Base-by-base conservation (phyloP, 768 basidiomycete genomes). In the Leccinellum rugosiceps region DNA sequence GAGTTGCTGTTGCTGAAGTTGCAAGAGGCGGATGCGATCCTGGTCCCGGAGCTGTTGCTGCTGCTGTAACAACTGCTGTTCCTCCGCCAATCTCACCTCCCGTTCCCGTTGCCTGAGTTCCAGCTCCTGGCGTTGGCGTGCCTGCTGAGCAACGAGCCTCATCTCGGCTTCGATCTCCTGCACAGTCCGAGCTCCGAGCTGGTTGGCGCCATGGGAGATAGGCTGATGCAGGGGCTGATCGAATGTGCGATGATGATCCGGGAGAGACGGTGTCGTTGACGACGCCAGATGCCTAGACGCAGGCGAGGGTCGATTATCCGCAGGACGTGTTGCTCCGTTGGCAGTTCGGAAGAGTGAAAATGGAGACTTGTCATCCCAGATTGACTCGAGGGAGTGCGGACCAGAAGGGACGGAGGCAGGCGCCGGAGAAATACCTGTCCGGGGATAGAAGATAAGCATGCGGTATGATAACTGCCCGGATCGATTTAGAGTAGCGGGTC, bases 121-220 rank as follows among this genome's bases (percentile, higher is more conserved):
- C 26, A 75, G 67, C 45, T 77, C 73, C 53, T 76, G 75, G 6
- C 72, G 62, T 61, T 72, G 62, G 26, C 76, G 70, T 10, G 72
- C 69, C 58, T 82, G 78, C 52, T 82, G 78, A 28, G 83, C 83
- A 23, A 78, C 80, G 7, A 80, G 79, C n/a, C 80, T 79, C 88
- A 92, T 90, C 71, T 94, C 92, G 3, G 85, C 82, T 65, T 94
- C 92, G 57, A 94, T 86, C 62, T 94, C 92, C 62, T 90, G 85
- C 26, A 93, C 68, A 0, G 90, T 92, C 19, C 84, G 83, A 10
- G 79, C 77, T 34, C 78, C 78, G 6, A 65, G 67, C 43, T 76
- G 76, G 53, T 62, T 64, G 31, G 63, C 26, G 47, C 68, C 74
- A 57, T 72, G 76, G 15, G 75, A 68, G 54, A 68, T 64, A 7